These are phyloP conservation scores for Aspergillus neotritici DNA, from an alignment of 2,329 filamentous ascomycete genomes.

Conservation along the genomic window DNA sequence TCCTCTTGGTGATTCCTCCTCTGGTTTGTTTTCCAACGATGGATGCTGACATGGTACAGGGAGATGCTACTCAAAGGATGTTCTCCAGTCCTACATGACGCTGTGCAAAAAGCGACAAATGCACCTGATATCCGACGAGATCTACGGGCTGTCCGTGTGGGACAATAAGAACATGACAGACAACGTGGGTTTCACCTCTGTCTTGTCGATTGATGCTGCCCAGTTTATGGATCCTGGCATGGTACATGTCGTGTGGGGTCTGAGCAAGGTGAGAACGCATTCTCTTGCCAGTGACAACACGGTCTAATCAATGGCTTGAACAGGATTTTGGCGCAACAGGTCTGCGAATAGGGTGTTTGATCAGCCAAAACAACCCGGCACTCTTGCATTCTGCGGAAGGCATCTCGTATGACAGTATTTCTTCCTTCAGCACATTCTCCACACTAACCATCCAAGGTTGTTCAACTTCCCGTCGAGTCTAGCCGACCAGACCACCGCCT, in stretches of 20 bases:
- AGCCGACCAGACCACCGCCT: conserved; percentile 1
- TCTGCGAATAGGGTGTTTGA: conserved; percentile 6
- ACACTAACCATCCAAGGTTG: too few species aligned
- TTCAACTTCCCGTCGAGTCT: conserved; percentile 9
- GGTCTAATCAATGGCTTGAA: too few species aligned
- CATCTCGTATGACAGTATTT: too few species aligned
- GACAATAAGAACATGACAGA: conserved; percentile 5
- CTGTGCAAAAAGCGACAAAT: conserved; percentile 7
- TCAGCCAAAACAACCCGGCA: conserved; percentile 6
- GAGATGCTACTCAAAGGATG: too few species aligned
- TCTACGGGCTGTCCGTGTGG: conserved; percentile 14
- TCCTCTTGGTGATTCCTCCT: conserved; percentile 46
- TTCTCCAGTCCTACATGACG: too few species aligned
- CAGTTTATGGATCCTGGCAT: conserved; percentile 6
- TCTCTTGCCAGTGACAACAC: too few species aligned
- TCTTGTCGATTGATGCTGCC: conserved; percentile 4
- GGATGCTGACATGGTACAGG: too few species aligned
- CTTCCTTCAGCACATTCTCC: too few species aligned
- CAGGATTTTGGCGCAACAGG: too few species aligned
- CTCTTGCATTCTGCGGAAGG: conserved; percentile 4
- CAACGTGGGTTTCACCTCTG: conserved; percentile 5
- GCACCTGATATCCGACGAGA: conserved; percentile 13
- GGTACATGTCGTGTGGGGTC: conserved; percentile 8
- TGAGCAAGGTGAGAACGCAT: conserved; percentile 9
- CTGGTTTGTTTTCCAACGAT: too few species aligned